Percentiles rank a stretch among this genome's conserved stretches.
Conservation (phyloP, 331 rosid genomes). For the Quercus lobata region DNA sequence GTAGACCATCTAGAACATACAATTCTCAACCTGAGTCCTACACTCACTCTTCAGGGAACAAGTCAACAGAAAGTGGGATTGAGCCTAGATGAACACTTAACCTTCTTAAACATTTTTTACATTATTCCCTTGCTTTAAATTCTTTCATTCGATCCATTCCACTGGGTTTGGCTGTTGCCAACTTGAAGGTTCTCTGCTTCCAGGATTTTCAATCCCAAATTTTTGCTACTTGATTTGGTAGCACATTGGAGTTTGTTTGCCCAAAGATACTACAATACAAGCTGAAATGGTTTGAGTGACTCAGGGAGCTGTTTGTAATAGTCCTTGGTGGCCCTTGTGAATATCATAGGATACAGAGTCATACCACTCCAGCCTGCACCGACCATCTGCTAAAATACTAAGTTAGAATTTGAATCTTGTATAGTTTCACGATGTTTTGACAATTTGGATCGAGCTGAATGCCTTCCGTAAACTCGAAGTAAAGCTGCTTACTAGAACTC, state of each 20-base stretch:
- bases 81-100: constrained; percentile 43
- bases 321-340: neutral
- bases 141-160: neutral
- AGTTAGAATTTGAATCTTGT: neutral
- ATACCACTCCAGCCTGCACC: neutral
- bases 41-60: constrained; percentile 40
- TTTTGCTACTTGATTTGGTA: neutral
- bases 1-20: constrained; percentile 2
- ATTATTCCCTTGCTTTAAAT: neutral
- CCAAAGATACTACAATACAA: no score
- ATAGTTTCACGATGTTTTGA: neutral
- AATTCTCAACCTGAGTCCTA: constrained; percentile 25
- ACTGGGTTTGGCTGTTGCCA: neutral
- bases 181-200: neutral
- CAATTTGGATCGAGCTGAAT: neutral
- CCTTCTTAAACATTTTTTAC: constrained; percentile 19
- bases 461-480: neutral
- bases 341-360: neutral
- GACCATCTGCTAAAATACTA: neutral
- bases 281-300: neutral
- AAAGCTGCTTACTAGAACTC: no score
- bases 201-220: neutral
- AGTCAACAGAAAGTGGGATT: constrained; percentile 47
- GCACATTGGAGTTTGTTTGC: neutral
- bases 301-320: neutral